Base-by-base conservation (phyloP, 305 asterid genomes). In the Petunia hybrid region DNA sequence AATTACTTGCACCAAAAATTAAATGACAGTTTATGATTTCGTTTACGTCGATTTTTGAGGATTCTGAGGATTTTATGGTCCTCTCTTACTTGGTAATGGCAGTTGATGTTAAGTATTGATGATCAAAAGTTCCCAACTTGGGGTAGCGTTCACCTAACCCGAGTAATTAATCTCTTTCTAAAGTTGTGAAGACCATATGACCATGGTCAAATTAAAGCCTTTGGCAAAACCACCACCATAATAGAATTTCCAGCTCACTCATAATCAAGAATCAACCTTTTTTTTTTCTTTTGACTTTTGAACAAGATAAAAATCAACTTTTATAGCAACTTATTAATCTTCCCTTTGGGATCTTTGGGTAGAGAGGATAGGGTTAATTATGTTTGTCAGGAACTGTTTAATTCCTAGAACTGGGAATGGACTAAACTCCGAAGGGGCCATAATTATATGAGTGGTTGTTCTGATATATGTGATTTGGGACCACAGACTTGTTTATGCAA, bases 231-330 rank as follows among this genome's bases (percentile, higher is more conserved):
- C 62, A 57, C 31, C 16, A 57, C 31, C 16, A 10, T 46, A 70
- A 31, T 48, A 70, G 16, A 6, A 70, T 73, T 13, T 48, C 13
- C 13, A 51, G 39, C 45, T 10, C 63, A 73, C 14, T 51, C 62
- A 73, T 13, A 51, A 73, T 73, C 35, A 51, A 35, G 12, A 73
- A 35, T 10, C 1, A 22, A 6, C 45, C 45, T 73, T 55, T 6
- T 48, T 3, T 14, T 6, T 13, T 10, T 13, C 12, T 48, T 35
- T 12, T 9, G 61, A 51, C 78, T 48, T 73, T 22, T 51, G 4
- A 48, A 35, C 62, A 71, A 35, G 8, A 71, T 35, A 71, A 71
- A 71, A 48, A 46, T 71, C 78, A 46, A 46, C 31, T 46, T 71
- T 71, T 31, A 7, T 1, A 45, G 5, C 31, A 45, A 46, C 48